A percentile compares a stretch with the other conserved stretches of the same genome.
phyloP scores from a whole-genome alignment of 768 basidiomycete species.

The Phanerochaete sordida region DNA sequence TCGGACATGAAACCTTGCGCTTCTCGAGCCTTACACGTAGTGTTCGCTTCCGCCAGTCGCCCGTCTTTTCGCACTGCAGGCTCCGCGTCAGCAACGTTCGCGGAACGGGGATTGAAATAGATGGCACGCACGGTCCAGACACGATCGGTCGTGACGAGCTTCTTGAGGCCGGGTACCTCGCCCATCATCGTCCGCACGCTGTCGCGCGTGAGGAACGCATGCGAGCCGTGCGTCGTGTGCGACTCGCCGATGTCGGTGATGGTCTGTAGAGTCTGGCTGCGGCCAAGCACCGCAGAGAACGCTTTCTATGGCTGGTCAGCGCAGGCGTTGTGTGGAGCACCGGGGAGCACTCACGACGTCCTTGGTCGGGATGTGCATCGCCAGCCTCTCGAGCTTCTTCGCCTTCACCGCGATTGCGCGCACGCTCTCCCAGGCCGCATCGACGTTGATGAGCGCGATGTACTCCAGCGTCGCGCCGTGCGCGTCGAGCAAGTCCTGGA shows the following conservation, averaged over 20 bases:
- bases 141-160: slow-evolving; percentile 46
- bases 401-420: slow-evolving; percentile 40
- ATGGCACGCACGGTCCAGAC: slow-evolving; percentile 50
- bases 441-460: slow-evolving; percentile 46
- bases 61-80: slow-evolving; percentile 2
- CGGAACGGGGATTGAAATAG: neutral
- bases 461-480: slow-evolving; percentile 41
- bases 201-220: slow-evolving; percentile 33
- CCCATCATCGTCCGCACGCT: slow-evolving; percentile 40
- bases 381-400: slow-evolving; percentile 44
- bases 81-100: neutral
- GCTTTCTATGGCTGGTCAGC: neutral
- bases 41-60: neutral
- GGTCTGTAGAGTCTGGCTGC: slow-evolving; percentile 37
- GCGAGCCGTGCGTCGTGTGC: slow-evolving; percentile 40
- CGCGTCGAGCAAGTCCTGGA: slow-evolving; percentile 38
- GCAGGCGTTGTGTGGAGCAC: neutral
- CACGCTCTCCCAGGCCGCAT: slow-evolving; percentile 36
- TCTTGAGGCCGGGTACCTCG: slow-evolving; percentile 36
- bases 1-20: slow-evolving; percentile 1
- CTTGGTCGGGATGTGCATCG: slow-evolving; percentile 47
- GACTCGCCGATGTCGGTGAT: slow-evolving; percentile 41
- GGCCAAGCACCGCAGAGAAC: slow-evolving; percentile 25
- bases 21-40: slow-evolving; percentile 7
- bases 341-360: slow-evolving; percentile 37